Evolutionary conservation across 2,329 filamentous ascomycete genomes (phyloP), one percentile per base, ranked within the genome.

Genomic region (Aspergillus flavus): DNA sequence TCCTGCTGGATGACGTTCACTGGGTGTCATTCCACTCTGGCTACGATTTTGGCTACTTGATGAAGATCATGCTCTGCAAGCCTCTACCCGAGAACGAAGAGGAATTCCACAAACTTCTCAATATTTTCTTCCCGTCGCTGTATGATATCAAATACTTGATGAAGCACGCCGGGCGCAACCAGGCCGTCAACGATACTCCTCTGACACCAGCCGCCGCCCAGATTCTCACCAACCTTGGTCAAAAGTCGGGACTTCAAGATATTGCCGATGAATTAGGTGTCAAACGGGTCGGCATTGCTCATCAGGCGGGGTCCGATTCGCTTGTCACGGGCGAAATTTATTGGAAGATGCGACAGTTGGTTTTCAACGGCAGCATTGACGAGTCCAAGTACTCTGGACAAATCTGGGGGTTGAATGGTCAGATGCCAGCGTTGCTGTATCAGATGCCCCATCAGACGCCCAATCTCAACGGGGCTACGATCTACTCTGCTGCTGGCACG

Each of bases 11-110:
- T 45, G 89, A 96, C 62, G 91, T 97, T 61, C 90, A 93, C 76
- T 99, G 95, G 95, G 92, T 99, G 67, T 96, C 93, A 4, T 98
- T 98, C 80, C 95, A 99, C 78, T 95, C 93, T 32, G 95, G 94
- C 64, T 99, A 99, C 79, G 95, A 99, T 81, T 98, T 99, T 79
- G 95, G 94, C 56, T 98, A 98, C 74, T 84, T 99, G 54, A 94
- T 96, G 74, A 99, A 99, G 81, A 89, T 97, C 62, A 89, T 99
- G 76, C 90, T 92, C 62, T 91, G 91, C 79, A 86, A 89, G 68
- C 88, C 90, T 52, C 84, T 99, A 9, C 95, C 95, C 0, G 91
- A 93, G 70, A 93, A 96, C 69, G 95, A 98, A 76, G 86, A 89
- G 57, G 90, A 95, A 67, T 99, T 98, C 77, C 91, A 96, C 75